Percentiles rank a stretch among this genome's conserved stretches.
phyloP scores from a whole-genome alignment of 176 grass and related monocot species.

The Tuctoria greenei region DNA sequence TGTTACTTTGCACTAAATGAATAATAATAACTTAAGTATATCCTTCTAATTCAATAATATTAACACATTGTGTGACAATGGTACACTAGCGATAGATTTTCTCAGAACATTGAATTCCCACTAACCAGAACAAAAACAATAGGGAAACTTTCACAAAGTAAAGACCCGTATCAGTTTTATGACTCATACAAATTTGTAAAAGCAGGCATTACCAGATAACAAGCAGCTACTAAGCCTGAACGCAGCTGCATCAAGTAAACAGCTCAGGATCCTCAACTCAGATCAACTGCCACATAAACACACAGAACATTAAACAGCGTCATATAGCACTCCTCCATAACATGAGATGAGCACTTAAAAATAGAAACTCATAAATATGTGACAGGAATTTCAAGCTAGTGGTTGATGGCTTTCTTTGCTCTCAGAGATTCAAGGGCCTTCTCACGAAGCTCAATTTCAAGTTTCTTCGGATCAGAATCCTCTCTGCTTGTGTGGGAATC shows the following conservation, averaged over 20 bases:
- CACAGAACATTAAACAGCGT: conserved; percentile 57
- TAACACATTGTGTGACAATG: neutral
- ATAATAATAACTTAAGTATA: neutral
- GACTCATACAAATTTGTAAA: conserved; percentile 46
- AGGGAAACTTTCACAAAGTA: conserved; percentile 22
- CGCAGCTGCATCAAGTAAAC: conserved; percentile 56
- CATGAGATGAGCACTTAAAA: conserved; percentile 43
- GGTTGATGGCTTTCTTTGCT: conserved; percentile 65
- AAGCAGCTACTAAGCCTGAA: conserved; percentile 67
- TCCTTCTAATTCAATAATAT: neutral
- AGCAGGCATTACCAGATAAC: conserved; percentile 66
- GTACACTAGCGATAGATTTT: neutral
- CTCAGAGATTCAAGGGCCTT: conserved; percentile 83
- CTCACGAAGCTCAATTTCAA: conserved; percentile 84
- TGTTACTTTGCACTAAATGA: conserved; percentile 12
- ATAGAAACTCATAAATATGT: conserved; percentile 34
- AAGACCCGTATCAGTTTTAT: conserved; percentile 40
- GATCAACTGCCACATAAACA: conserved; percentile 71
- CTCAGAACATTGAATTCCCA: neutral
- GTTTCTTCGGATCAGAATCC: conserved; percentile 61
- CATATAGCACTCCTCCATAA: conserved; percentile 59
- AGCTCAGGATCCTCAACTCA: conserved; percentile 61
- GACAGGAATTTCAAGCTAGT: conserved; percentile 49
- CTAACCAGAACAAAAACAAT: neutral
- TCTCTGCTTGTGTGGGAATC: conserved; percentile 39